These are phyloP conservation scores for Thalassiosira allenii DNA, from an alignment of 352 stramenopile genomes.

Conservation along the genomic window DNA sequence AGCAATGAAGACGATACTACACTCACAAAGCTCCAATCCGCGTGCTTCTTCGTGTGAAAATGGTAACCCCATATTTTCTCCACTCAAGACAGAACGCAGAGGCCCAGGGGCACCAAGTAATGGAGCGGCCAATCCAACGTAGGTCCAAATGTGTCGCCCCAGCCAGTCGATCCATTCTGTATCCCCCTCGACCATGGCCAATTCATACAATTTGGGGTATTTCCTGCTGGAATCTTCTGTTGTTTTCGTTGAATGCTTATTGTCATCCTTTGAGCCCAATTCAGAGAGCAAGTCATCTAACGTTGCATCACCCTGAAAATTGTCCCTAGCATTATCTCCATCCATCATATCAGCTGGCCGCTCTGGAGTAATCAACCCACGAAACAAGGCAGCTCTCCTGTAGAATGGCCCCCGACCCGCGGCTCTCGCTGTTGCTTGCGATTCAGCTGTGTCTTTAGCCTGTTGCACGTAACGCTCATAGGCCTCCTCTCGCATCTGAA, in stretches of 20 bases:
- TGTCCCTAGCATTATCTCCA: too few species aligned
- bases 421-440: slow-evolving; percentile 6
- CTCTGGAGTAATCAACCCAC: not conserved
- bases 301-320: too few species aligned
- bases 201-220: slow-evolving; percentile 55
- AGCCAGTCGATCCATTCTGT: slow-evolving; percentile 81
- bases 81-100: slow-evolving; percentile 78
- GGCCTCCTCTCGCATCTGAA: slow-evolving; percentile 80
- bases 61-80: slow-evolving; percentile 86
- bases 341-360: not conserved
- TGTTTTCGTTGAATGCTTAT: not conserved
- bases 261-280: not conserved
- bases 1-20: slow-evolving; percentile 4
- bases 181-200: slow-evolving; percentile 77
- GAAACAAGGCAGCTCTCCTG: slow-evolving; percentile 35
- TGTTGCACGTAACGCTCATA: slow-evolving; percentile 65
- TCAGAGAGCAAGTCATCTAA: slow-evolving; percentile 17
- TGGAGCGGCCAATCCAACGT: slow-evolving; percentile 76
- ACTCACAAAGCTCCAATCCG: slow-evolving; percentile 80
- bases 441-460: slow-evolving; percentile 23
- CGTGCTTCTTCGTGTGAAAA: slow-evolving; percentile 77
- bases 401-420: slow-evolving; percentile 25
- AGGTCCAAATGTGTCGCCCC: slow-evolving; percentile 82
- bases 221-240: slow-evolving; percentile 11
- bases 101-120: slow-evolving; percentile 81